Evolutionary conservation across 1,284 basidiomycete species (phyloP), one percentile per base, ranked within the genome.

Genomic region (Chalciporus piperatoides): DNA sequence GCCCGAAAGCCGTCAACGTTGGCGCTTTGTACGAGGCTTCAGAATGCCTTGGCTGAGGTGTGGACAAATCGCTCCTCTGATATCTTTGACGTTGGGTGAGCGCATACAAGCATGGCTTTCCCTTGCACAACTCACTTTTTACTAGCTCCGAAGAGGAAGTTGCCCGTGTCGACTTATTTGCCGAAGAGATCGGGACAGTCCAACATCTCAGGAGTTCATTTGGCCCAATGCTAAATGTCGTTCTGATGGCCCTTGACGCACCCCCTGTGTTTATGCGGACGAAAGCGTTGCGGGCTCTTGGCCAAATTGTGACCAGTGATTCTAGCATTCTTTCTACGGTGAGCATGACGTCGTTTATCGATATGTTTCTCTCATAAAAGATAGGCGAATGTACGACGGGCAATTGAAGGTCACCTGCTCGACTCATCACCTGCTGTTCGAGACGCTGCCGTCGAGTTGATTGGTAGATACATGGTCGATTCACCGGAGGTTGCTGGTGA

Each of bases 361-460:
- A 9, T 4, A 37, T 24, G 43, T 27, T 5, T 33, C 39, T 37
- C 38, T 59, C 24, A 68, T 30, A 14, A 3, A 36, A 32, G 12
- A 27, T 35, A 92, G 89, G 61, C 78, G 2, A 86, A 82, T 57
- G 90, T 94, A 33, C 82, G 86, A 19, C 75, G 78, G 37, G 84
- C 90, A 0, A 92, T 99, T 55, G 92, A 97, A 68, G 83, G 82
- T 19, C 90, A 96, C 61, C 77, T 99, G 15, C 73, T 89, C 3
- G 96, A 99, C 61, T 86, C 80, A 49, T 97, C 95, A 0, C 86
- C 95, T 1, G 87, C 89, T 23, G 97, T 99, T 15, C 86, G 96
- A 30, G 97, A 99, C 67, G 91, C 92, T 5, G 93, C 96, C 5
- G 90, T 99, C 7, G 94, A 97, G 55, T 74, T 99, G 42, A 90